A percentile compares a stretch with the other conserved stretches of the same genome.
Evolutionary conservation across 305 asterid species (phyloP).

Genomic region (Coffea humblotiana): DNA sequence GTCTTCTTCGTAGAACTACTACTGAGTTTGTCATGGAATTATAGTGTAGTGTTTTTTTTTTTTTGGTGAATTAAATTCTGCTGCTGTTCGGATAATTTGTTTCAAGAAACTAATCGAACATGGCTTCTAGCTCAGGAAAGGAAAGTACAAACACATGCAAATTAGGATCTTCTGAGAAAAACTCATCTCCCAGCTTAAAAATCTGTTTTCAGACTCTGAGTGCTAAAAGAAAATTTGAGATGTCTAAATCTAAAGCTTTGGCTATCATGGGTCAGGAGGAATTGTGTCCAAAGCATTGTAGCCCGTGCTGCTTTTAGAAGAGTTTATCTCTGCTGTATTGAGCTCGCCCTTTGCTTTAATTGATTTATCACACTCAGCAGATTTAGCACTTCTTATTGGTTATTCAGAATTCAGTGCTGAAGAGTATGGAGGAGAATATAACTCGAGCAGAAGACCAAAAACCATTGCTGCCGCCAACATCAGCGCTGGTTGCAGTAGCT

Average conservation of each 20-base stretch:
- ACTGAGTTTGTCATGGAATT: background rate
- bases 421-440: constrained; percentile 25
- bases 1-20: background rate
- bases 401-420: constrained; percentile 31
- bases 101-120: background rate
- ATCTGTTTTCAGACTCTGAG: background rate
- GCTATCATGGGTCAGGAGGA: background rate
- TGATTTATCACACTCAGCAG: background rate
- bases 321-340: background rate
- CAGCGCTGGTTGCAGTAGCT: constrained; percentile 53
- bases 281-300: background rate
- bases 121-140: background rate
- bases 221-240: background rate
- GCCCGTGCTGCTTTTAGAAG: background rate
- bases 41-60: background rate
- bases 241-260: background rate
- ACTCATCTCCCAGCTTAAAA: background rate
- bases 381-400: constrained; percentile 1
- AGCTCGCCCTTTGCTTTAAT: background rate
- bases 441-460: constrained; percentile 31
- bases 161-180: background rate
- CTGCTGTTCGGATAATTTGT: background rate
- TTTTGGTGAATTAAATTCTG: background rate
- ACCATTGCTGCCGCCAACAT: constrained; percentile 29
- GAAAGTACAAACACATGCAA: background rate